Conservation (phyloP, 176 grass and related monocot genomes). For the bread wheat (Triticum aestivum) region IWGSC_CS_RefSeq_v2.1 NC_057796.1:81217085-81217584, state of each 20-base stretch:
- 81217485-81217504: not conserved
- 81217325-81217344: not conserved
- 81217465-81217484: not conserved
- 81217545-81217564: conserved; percentile 22
- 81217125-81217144: not conserved
- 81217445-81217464: not conserved
- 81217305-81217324: not conserved
- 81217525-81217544: conserved; percentile 26
- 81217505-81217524: not conserved
- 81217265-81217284: not conserved
- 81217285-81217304: not conserved
- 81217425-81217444: too few species aligned
- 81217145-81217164: not conserved
- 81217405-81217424: not conserved
- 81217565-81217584: not conserved
- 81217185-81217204: not conserved
- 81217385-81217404: not conserved
- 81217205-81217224: not conserved
- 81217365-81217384: not conserved
- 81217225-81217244: not conserved
- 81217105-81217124: not conserved
- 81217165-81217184: not conserved
- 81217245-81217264: not conserved
- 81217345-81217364: not conserved
- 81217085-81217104: not conserved